Base-by-base conservation (phyloP, 148 eudicot species). In the Rhododendron molle region DNA sequence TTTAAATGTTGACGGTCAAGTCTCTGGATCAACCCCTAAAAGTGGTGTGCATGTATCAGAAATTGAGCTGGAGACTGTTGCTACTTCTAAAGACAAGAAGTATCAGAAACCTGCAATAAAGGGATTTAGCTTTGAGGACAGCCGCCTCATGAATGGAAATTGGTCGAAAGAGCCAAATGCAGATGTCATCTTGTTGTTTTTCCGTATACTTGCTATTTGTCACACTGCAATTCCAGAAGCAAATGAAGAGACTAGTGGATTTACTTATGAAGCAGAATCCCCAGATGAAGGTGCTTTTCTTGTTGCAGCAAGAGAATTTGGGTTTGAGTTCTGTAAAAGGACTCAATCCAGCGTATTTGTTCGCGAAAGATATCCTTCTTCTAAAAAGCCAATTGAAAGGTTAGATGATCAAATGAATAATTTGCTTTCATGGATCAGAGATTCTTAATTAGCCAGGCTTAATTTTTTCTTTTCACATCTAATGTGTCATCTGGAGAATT, bases 271-370 rank as follows among this genome's bases (percentile, higher is more conserved):
- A 90, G 99, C 97, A 0, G 99, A 96, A 85, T 96, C 99, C 40
- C 99, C 99, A 44, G 99, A 96, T 92, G 99, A 96, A 88, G 94
- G 91, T 60, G 96, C 98, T 36, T 96, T 96, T 91, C 92, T 96
- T 72, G 98, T 95, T 69, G 98, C 99, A 54, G 97, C 99, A 21
- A 91, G 99, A 90, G 99, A 96, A 88, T 92, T 96, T 89, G 99
- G 99, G 26, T 95, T 96, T 83, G 98, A 95, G 85, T 96, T 95
- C 85, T 89, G 86, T 84, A 91, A 88, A 88, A 91, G 99, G 90
- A 94, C 98, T 78, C 98, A 94, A 85, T 90, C 98, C 10, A 93
- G 98, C 85, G 93, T 96, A 76, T 87, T 88, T 82, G 89, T 96
- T 87, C 93, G 92, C 81, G 98, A 96, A 90, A 91, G 88, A 90